These are phyloP conservation scores for Cordyceps fumosorosea DNA, from an alignment of 2,329 filamentous ascomycete genomes.

Conservation along the genomic window DNA sequence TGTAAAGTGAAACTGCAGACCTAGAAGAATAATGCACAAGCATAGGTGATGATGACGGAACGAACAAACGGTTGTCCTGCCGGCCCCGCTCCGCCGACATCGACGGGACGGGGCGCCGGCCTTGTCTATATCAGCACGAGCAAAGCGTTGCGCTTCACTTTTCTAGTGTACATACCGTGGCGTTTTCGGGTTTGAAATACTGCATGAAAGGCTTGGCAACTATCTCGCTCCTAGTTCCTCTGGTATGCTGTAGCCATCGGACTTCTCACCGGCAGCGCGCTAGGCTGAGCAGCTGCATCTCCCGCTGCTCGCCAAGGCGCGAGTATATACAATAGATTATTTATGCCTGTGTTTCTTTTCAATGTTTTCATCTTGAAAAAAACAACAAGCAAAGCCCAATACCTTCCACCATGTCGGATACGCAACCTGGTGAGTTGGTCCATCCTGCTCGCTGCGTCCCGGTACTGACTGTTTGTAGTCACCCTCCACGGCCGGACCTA, in stretches of 20 bases:
- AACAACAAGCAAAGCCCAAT: too few relatives aligned
- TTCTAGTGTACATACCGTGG: background rate
- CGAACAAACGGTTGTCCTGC: background rate
- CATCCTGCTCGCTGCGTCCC: background rate
- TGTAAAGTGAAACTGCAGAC: background rate
- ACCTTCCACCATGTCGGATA: background rate
- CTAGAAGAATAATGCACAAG: background rate
- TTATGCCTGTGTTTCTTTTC: too few relatives aligned
- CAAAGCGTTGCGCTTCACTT: background rate
- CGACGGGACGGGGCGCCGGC: background rate
- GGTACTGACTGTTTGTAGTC: background rate
- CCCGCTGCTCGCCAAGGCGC: background rate
- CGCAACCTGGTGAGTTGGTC: background rate
- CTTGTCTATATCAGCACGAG: background rate
- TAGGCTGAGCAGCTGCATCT: background rate
- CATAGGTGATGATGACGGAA: background rate
- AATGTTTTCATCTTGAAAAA: background rate
- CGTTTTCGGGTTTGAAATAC: background rate
- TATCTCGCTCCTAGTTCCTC: too few relatives aligned
- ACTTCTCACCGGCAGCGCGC: background rate
- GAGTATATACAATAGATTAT: too few relatives aligned
- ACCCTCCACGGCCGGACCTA: conserved; percentile 10
- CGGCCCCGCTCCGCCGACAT: background rate
- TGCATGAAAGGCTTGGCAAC: background rate
- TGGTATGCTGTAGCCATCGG: background rate